Conservation (phyloP, 768 basidiomycete genomes). For the Rhodotorula diobovata region DNA sequence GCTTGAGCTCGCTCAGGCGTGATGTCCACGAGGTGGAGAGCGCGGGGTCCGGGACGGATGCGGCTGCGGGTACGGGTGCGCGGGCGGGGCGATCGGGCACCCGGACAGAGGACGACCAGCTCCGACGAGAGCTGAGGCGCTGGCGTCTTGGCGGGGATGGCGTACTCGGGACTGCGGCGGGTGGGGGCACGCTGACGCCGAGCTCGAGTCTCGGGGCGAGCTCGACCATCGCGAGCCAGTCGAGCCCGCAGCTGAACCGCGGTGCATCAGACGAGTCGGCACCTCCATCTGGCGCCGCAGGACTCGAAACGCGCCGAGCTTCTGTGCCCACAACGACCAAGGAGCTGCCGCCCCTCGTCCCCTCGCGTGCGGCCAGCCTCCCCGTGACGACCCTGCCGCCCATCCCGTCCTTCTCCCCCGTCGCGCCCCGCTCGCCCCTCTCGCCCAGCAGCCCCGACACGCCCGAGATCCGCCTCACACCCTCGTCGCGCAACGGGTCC, state of each 20-base stretch:
- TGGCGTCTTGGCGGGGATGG: constrained; percentile 38
- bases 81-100: neutral
- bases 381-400: neutral
- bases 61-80: neutral
- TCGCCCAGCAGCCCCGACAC: neutral
- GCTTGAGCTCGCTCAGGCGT: neutral
- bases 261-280: neutral
- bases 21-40: neutral
- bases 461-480: neutral
- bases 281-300: neutral
- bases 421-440: too few relatives aligned
- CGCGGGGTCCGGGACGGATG: neutral
- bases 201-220: neutral
- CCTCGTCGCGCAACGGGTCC: neutral
- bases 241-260: neutral
- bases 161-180: constrained; percentile 3
- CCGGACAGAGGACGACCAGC: constrained; percentile 18
- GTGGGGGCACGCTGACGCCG: neutral
- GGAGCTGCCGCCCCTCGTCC: neutral
- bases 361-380: neutral
- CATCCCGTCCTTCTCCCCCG: neutral
- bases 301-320: neutral
- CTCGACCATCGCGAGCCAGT: neutral
- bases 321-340: neutral
- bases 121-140: constrained; percentile 16